These are phyloP conservation scores for Groenewaldozyma sp. DNA, from an alignment of 1,139 yeast species.

Conservation along the genomic window DNA sequence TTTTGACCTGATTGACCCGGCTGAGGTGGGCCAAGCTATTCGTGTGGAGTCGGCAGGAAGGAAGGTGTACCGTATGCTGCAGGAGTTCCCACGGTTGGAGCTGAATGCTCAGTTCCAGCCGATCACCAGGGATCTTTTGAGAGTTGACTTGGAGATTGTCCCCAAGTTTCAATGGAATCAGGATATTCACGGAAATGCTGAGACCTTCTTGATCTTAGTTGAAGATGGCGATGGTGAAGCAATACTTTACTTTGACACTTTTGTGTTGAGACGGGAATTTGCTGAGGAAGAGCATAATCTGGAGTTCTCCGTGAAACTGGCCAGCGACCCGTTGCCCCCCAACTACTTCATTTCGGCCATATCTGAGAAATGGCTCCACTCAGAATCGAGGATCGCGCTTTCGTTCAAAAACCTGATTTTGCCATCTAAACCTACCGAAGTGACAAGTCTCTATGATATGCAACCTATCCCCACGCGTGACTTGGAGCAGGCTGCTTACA, in stretches of 20 bases:
- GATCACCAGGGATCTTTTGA: slow-evolving; percentile 55
- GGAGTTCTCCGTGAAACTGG: slow-evolving; percentile 55
- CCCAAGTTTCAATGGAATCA: slow-evolving; percentile 77
- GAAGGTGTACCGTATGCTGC: slow-evolving; percentile 50
- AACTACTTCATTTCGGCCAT: slow-evolving; percentile 61
- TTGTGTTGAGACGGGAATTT: slow-evolving; percentile 43
- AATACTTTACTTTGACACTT: slow-evolving; percentile 49
- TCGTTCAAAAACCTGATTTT: slow-evolving; percentile 44
- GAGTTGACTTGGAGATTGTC: slow-evolving; percentile 54
- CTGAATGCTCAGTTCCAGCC: slow-evolving; percentile 64
- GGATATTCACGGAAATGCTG: slow-evolving; percentile 51
- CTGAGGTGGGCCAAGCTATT: slow-evolving; percentile 75
- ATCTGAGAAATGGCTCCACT: slow-evolving; percentile 81
- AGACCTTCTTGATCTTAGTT: slow-evolving; percentile 58
- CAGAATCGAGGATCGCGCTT: slow-evolving; percentile 56
- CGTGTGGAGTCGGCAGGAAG: slow-evolving; percentile 62
- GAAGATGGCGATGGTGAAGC: slow-evolving; percentile 82
- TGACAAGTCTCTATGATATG: slow-evolving; percentile 44
- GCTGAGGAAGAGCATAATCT: slow-evolving; percentile 47
- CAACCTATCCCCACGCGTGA: slow-evolving; percentile 42
- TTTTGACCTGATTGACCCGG: slow-evolving; percentile 52
- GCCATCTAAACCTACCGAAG: slow-evolving; percentile 64
- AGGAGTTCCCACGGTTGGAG: slow-evolving; percentile 61
- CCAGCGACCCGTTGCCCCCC: slow-evolving; percentile 56
- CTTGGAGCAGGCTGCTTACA: slow-evolving; percentile 41